Percentiles rank a stretch among this genome's conserved stretches.
Evolutionary conservation across 345 rosid species (phyloP).

Genomic region (Abelmoschus esculentus): DNA sequence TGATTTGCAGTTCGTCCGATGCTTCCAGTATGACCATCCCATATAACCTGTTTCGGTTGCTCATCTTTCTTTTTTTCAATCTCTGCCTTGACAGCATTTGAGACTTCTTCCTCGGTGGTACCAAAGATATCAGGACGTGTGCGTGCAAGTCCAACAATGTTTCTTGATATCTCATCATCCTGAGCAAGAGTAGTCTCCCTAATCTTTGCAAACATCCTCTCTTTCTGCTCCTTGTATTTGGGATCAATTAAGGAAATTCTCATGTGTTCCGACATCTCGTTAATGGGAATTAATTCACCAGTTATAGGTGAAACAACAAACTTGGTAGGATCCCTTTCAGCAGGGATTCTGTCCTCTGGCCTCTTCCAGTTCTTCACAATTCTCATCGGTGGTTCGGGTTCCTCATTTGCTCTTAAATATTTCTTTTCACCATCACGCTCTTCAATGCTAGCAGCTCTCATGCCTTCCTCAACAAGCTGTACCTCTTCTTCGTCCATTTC

Average conservation of each 20-base stretch:
- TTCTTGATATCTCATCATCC: constrained; percentile 85
- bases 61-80: constrained; percentile 89
- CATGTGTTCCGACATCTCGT: constrained; percentile 91
- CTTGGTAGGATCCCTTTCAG: constrained; percentile 74
- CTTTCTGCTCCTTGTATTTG: constrained; percentile 88
- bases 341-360: constrained; percentile 78
- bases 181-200: constrained; percentile 87
- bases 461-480: constrained; percentile 83
- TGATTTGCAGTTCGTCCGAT: constrained; percentile 87
- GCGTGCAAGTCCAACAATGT: constrained; percentile 80
- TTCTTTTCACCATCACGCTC: constrained; percentile 38
- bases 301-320: constrained; percentile 78
- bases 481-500: constrained; percentile 93
- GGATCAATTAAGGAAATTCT: constrained; percentile 89
- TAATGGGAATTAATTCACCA: constrained; percentile 74
- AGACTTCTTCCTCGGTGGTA: constrained; percentile 90
- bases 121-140: constrained; percentile 90
- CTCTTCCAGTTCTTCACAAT: constrained; percentile 91
- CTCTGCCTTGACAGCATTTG: constrained; percentile 89
- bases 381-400: constrained; percentile 72
- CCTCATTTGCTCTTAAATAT: constrained; percentile 32
- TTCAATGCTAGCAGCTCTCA: constrained; percentile 56
- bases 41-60: constrained; percentile 83
- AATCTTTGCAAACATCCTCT: constrained; percentile 91
- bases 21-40: constrained; percentile 93